These are phyloP conservation scores for Petasospora fabianii DNA, from an alignment of 1,139 yeast species.

Conservation along the genomic window DNA sequence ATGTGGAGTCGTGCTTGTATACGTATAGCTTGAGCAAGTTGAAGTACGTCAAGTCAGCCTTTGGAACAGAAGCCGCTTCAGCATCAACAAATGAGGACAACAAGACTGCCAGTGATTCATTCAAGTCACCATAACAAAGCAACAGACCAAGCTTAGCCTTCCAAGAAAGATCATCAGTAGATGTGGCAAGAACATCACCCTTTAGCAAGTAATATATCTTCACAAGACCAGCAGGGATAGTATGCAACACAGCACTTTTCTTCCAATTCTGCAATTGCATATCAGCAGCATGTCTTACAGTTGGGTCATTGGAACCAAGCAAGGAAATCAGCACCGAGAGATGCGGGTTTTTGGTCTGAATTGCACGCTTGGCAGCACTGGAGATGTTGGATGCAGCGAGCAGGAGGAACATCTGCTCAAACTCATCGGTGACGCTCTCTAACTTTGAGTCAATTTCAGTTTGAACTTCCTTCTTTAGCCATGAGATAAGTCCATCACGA, in stretches of 20 bases:
- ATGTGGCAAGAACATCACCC: conserved; percentile 43
- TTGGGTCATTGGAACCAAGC: conserved; percentile 63
- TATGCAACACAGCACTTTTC: conserved; percentile 34
- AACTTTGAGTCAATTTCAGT: conserved; percentile 40
- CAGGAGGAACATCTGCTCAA: conserved; percentile 49
- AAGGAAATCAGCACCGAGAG: conserved; percentile 67
- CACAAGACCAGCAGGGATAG: conserved; percentile 50
- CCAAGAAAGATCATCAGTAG: conserved; percentile 58
- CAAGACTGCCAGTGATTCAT: conserved; percentile 35
- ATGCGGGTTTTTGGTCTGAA: conserved; percentile 58
- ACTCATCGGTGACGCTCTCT: conserved; percentile 31
- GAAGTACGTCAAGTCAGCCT: conserved; percentile 29
- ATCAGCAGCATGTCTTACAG: conserved; percentile 51
- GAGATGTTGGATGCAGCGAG: conserved; percentile 56
- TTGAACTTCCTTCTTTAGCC: conserved; percentile 54
- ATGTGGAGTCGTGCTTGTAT: conserved; percentile 30
- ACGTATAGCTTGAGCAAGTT: conserved; percentile 43
- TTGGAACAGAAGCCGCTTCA: conserved; percentile 24
- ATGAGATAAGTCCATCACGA: conserved; percentile 45
- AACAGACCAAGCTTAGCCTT: conserved; percentile 53
- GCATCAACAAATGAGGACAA: conserved; percentile 30
- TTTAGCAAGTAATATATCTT: conserved; percentile 63
- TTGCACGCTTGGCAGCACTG: conserved; percentile 60
- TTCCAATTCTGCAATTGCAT: conserved; percentile 68
- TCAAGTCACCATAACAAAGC: conserved; percentile 58